phyloP scores from a whole-genome alignment of 768 basidiomycete genomes.

The Mycena crocata region DNA sequence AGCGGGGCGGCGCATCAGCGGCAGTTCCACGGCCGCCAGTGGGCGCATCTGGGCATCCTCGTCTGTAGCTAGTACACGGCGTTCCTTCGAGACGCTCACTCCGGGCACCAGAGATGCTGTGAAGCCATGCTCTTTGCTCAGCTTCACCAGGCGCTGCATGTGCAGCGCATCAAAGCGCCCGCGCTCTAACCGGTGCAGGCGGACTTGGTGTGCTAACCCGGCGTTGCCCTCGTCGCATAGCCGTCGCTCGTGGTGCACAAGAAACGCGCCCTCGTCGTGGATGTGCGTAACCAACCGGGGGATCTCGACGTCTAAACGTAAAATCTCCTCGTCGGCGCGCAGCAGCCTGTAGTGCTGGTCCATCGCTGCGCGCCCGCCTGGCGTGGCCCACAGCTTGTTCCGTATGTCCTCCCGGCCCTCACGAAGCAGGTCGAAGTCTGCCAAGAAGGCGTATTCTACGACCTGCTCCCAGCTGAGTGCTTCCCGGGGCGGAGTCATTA shows the following conservation, averaged over 20 bases:
- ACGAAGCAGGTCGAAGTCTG: too few relatives aligned
- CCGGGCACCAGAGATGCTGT: conserved; percentile 10
- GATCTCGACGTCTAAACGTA: neutral
- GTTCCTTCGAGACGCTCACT: neutral
- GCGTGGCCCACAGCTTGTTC: neutral
- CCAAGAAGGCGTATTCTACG: too few relatives aligned
- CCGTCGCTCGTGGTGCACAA: neutral
- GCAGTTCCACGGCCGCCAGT: too few relatives aligned
- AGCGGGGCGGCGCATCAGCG: too few relatives aligned
- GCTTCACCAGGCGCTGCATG: neutral
- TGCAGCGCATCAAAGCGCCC: conserved; percentile 12
- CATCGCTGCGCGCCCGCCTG: neutral
- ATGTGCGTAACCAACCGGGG: neutral
- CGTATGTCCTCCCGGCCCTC: too few relatives aligned
- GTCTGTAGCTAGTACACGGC: too few relatives aligned
- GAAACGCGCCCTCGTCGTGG: neutral
- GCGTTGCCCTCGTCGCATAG: neutral
- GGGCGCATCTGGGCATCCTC: too few relatives aligned
- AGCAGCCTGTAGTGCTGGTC: conserved; percentile 1
- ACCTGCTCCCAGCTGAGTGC: neutral
- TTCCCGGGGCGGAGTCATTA: neutral
- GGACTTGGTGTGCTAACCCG: neutral
- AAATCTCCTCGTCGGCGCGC: neutral
- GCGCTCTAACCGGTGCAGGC: neutral
- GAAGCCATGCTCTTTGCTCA: conserved; percentile 15